Base-by-base conservation (phyloP, 108 stramenopile genomes). In the Skeletonema tropicum region DNA sequence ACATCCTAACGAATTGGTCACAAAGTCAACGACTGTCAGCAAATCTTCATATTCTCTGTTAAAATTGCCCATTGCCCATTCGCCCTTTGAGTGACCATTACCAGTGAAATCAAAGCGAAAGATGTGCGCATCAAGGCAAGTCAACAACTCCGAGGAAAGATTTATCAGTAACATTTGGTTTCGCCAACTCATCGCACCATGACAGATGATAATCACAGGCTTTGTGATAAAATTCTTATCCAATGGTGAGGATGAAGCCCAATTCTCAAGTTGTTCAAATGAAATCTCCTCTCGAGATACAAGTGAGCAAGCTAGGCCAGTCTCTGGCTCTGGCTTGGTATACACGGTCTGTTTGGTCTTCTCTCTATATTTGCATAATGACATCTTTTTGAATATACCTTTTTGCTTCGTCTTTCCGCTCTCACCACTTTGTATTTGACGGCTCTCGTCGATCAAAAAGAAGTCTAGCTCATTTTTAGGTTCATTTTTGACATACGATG, bases 61-160 rank as follows among this genome's bases (percentile, higher is more conserved):
- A 36, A 60, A 69, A 58, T 73, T 72, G 8, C 36, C 14, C 14
- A 46, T 60, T 11, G 58, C 31, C 66, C 70, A 83, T 32, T 45
- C 63, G 1, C 82, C 82, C 17, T n/a, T 30, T 6, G 82, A 83
- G 39, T 83, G 82, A 5, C 77, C 82, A 75, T 83, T 79, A 3
- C 82, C 82, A 26, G 75, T 71, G 75, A 83, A 83, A 48, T 83
- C 82, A 60, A 83, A 83, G 31, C 82, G 77, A 17, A 83, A 25
- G 6, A 68, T 67, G 52, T 83, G 77, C 11, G 49, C 66, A 35
- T 79, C 49, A 30, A 83, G 3, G 6, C 5, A 31, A 3, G 5
- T 45, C 3, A 77, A 61, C 12, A 79, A 39, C 19, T 73, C 60
- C 10, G 67, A 57, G 32, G 73, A 77, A 5, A 83, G 21, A 64